Conservation (phyloP, 2,329 filamentous ascomycete species). For the Xylaria sp. region DNA sequence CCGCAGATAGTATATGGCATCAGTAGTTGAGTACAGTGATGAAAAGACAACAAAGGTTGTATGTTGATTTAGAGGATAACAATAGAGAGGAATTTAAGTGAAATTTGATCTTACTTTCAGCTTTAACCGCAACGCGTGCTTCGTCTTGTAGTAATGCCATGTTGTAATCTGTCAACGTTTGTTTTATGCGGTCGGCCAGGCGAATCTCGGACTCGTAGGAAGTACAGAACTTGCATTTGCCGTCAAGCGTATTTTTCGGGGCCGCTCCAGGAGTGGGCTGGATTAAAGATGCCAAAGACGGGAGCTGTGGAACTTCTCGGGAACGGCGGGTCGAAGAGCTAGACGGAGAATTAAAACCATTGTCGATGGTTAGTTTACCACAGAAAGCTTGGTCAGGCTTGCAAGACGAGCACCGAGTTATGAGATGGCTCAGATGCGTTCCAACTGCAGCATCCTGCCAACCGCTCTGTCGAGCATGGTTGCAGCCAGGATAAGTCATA, state of each 20-base stretch:
- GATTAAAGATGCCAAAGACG: constrained; percentile 36
- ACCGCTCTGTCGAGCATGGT: constrained; percentile 40
- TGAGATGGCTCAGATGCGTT: constrained; percentile 35
- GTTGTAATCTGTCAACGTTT: constrained; percentile 40
- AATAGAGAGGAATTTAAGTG: neutral
- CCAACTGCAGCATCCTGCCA: constrained; percentile 38
- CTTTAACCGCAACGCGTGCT: constrained; percentile 31
- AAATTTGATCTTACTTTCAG: constrained; percentile 35
- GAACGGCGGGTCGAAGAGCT: constrained; percentile 28
- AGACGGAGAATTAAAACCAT: constrained; percentile 15
- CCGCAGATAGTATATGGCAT: neutral
- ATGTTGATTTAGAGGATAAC: neutral
- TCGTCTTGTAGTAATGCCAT: constrained; percentile 40
- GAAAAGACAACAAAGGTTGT: neutral
- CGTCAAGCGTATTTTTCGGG: constrained; percentile 31
- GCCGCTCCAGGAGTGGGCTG: constrained; percentile 25
- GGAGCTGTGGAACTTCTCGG: constrained; percentile 25
- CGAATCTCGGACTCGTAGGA: constrained; percentile 39
- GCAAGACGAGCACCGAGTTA: constrained; percentile 37
- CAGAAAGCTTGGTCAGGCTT: constrained; percentile 34
- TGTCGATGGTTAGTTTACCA: constrained; percentile 36
- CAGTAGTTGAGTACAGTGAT: neutral
- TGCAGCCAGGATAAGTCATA: constrained; percentile 38
- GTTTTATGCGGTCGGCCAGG: constrained; percentile 40
- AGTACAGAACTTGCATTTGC: constrained; percentile 42